Evolutionary conservation across 2,329 filamentous ascomycete genomes (phyloP), one percentile per base, ranked within the genome.

Genomic region (Microsporum audouinii): DNA sequence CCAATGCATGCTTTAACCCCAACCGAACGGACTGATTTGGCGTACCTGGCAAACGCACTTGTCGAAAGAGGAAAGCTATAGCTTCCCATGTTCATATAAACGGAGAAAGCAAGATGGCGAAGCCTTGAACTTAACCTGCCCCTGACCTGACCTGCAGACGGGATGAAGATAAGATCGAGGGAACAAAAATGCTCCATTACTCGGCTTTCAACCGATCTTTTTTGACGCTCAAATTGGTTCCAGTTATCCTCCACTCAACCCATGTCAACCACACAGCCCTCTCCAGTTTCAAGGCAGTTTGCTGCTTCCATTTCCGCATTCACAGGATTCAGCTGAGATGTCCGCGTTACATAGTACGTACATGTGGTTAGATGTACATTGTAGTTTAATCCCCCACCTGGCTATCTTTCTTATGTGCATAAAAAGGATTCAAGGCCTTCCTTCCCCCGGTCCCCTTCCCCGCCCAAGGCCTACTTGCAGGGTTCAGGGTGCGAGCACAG

Each of bases 381-480:
- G 45, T 51, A 29, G 27, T 31, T 51, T 12, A 51, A 43, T n/a
- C 27, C 27, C 45, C 45, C 45, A 51, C 27, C 23, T 12, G 3
- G 23, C 17, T 55, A n/a, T 27, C 10, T n/a, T 55, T n/a, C 51
- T 55, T 55, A 14, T 23, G 14, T 36, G n/a, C 5, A 38, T 5
- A 17, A 10, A 55, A 10, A 34, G 33, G 51, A 36, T 34, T 7
- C 29, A 36, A 55, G 31, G 33, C 31, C 51, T 36, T 29, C 12
- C 12, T 8, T 31, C 45, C 8, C 45, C 45, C 17, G 17, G 17
- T 23, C 17, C 23, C 45, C 14, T 36, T 36, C 51, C 51, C 31
- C 51, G 14, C 51, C 51, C 33, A 55, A 55, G 51, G 51, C 51
- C 29, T 55, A 55, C 33, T 34, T 55, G 33, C 51, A 55, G 51